Conservation (phyloP, 352 stramenopile species). For the Thraustotheca clavata region DNA sequence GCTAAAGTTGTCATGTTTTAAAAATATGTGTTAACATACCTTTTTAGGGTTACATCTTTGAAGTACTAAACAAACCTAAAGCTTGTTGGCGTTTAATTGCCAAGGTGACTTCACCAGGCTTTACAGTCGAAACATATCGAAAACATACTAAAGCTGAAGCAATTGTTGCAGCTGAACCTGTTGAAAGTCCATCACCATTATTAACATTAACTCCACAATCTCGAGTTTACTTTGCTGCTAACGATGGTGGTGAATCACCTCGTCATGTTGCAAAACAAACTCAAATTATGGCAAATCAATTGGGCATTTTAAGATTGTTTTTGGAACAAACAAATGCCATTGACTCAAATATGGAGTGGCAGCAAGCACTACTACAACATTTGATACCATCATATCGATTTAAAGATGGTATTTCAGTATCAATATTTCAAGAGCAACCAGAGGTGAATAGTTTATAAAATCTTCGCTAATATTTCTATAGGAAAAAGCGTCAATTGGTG, state of each 20-base stretch:
- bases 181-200: neutral
- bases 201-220: neutral
- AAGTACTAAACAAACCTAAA: neutral
- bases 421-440: no score
- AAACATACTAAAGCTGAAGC: neutral
- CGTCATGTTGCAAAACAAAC: neutral
- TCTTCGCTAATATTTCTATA: no score
- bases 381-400: no score
- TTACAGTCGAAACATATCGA: constrained; percentile 5
- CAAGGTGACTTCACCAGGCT: neutral
- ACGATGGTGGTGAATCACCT: neutral
- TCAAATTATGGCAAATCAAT: neutral
- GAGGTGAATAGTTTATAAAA: no score
- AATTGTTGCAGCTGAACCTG: neutral
- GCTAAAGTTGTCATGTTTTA: constrained; percentile 23
- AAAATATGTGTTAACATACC: neutral
- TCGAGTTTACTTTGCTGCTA: neutral
- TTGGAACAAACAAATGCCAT: neutral
- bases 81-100: neutral
- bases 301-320: neutral
- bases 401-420: no score
- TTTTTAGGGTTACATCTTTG: neutral
- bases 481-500: no score
- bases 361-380: neutral
- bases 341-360: neutral